A percentile compares a stretch with the other conserved stretches of the same genome.
phyloP scores from a whole-genome alignment of 1,139 yeast species.

The Wickerhamomyces sp. region DNA sequence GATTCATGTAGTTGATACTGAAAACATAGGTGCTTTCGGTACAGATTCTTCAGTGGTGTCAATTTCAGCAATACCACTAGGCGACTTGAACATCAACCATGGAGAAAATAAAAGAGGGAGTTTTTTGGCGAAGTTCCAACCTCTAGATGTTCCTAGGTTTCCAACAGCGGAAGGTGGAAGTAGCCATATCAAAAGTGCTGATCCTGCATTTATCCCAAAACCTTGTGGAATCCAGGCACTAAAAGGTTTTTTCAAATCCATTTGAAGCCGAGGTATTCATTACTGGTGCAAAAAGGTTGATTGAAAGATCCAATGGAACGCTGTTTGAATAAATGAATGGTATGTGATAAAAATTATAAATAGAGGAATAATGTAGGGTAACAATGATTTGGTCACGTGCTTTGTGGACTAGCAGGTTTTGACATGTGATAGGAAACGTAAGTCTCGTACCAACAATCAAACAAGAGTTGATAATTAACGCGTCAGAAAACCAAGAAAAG shows the following conservation, averaged over 20 bases:
- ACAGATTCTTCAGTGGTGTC: conserved; percentile 37
- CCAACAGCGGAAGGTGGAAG: conserved; percentile 24
- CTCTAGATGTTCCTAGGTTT: conserved; percentile 35
- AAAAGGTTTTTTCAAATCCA: conserved; percentile 4
- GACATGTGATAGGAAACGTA: too few species aligned
- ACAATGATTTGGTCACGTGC: too few species aligned
- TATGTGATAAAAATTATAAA: too few species aligned
- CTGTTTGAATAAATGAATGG: neutral
- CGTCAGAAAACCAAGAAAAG: too few species aligned
- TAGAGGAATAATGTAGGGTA: too few species aligned
- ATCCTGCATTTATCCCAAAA: conserved; percentile 1
- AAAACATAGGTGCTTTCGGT: conserved; percentile 30
- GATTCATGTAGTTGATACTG: conserved; percentile 42
- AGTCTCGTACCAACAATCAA: too few species aligned
- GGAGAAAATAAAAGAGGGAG: conserved; percentile 26
- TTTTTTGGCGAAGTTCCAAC: conserved; percentile 25
- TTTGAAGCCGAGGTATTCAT: conserved; percentile 1
- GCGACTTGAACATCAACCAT: conserved; percentile 25
- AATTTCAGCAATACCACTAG: conserved; percentile 31
- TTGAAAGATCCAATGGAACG: conserved; percentile 1
- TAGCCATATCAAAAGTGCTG: conserved; percentile 4
- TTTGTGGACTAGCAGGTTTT: too few species aligned
- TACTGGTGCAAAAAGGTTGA: conserved; percentile 1
- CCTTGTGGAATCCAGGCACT: conserved; percentile 5
- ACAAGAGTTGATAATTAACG: too few species aligned